Evolutionary conservation across 1,284 basidiomycete species (phyloP).

Genomic region (Wolfiporia cocos): DNA sequence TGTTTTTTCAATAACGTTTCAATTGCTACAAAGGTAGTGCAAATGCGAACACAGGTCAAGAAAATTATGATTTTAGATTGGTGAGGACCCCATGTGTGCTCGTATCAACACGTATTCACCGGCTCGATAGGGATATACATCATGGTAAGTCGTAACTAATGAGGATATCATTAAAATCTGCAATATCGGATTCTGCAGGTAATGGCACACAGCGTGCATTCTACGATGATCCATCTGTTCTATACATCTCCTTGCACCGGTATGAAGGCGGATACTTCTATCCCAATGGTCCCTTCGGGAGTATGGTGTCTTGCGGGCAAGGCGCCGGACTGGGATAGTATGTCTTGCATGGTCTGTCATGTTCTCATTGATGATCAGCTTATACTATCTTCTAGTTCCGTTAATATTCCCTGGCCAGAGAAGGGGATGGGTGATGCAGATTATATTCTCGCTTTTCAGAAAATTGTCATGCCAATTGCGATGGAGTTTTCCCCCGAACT

Average conservation of each 20-base stretch:
- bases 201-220: slow-evolving; percentile 98
- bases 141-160: slow-evolving; percentile 58
- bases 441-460: slow-evolving; percentile 95
- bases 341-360: slow-evolving; percentile 4
- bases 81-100: slow-evolving; percentile 47
- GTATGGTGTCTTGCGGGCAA: slow-evolving; percentile 80
- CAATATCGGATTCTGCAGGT: slow-evolving; percentile 31
- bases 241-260: slow-evolving; percentile 97
- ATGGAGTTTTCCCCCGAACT: slow-evolving; percentile 95
- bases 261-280: slow-evolving; percentile 92
- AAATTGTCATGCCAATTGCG: slow-evolving; percentile 95
- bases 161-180: neutral
- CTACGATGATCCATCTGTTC: slow-evolving; percentile 83
- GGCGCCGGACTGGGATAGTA: slow-evolving; percentile 79
- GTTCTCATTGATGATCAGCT: slow-evolving; percentile 1
- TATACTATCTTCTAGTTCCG: slow-evolving; percentile 48
- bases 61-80: slow-evolving; percentile 94
- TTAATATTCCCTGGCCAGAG: slow-evolving; percentile 95
- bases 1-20: slow-evolving; percentile 99
- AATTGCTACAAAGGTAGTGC: slow-evolving; percentile 81
- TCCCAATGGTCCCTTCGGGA: slow-evolving; percentile 87
- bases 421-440: slow-evolving; percentile 91
- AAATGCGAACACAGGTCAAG: slow-evolving; percentile 61
- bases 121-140: slow-evolving; percentile 81
- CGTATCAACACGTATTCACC: neutral